Evolutionary conservation across 2,329 filamentous ascomycete genomes (phyloP).

Genomic region (Monosporascus sp.): DNA sequence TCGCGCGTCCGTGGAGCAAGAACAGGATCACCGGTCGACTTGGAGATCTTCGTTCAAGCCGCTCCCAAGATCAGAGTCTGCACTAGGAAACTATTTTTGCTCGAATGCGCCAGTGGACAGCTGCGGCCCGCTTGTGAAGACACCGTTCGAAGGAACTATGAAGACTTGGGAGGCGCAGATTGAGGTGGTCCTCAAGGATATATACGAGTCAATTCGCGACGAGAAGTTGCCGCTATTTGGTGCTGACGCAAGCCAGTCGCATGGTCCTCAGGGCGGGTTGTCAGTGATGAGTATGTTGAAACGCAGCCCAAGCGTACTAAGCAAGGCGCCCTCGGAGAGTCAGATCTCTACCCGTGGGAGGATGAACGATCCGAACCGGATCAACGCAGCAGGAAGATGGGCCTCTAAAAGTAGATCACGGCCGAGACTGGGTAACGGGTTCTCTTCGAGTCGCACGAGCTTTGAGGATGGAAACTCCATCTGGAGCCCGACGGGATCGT

Average conservation of each 20-base stretch:
- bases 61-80: conserved; percentile 40
- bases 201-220: conserved; percentile 84
- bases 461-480: conserved; percentile 86
- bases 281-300: conserved; percentile 75
- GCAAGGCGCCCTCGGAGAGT: conserved; percentile 85
- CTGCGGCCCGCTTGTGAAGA: conserved; percentile 72
- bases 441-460: conserved; percentile 89
- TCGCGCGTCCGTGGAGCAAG: conserved; percentile 12
- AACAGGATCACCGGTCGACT: conserved; percentile 18
- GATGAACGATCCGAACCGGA: conserved; percentile 52
- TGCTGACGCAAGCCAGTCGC: conserved; percentile 44
- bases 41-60: conserved; percentile 45
- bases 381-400: conserved; percentile 65
- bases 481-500: conserved; percentile 79
- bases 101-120: conserved; percentile 39
- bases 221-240: conserved; percentile 84
- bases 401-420: conserved; percentile 81
- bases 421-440: conserved; percentile 70
- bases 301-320: conserved; percentile 83
- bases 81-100: conserved; percentile 32
- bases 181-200: conserved; percentile 85
- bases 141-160: conserved; percentile 68
- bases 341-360: conserved; percentile 67
- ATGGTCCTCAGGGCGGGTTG: conserved; percentile 56
- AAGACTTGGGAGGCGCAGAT: conserved; percentile 85